A percentile compares a stretch with the other conserved stretches of the same genome.
Evolutionary conservation across 148 eudicot species (phyloP).

Genomic region (Nyssa sinensis): DNA sequence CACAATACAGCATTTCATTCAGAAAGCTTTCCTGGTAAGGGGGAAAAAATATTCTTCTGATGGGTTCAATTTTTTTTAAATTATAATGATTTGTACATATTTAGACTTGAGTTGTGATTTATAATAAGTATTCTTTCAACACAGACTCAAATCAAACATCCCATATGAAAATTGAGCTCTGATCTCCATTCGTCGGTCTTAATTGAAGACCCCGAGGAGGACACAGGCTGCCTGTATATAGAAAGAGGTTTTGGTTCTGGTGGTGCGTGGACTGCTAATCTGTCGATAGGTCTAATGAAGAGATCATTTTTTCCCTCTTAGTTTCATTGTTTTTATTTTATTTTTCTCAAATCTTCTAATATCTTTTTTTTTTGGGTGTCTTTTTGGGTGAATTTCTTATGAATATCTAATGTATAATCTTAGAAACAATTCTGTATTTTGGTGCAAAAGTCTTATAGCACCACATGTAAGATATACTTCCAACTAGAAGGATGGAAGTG

Average conservation of each 20-base stretch:
- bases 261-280: constrained; percentile 20
- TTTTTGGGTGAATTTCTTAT: constrained; percentile 9
- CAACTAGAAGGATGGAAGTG: constrained; percentile 3
- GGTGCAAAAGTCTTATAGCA: constrained; percentile 21
- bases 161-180: constrained; percentile 66
- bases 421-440: neutral
- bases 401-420: constrained; percentile 9
- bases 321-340: neutral
- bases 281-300: constrained; percentile 26
- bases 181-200: constrained; percentile 41
- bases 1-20: constrained; percentile 23
- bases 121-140: neutral
- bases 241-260: constrained; percentile 17
- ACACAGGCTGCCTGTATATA: constrained; percentile 54
- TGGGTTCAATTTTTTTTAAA: neutral
- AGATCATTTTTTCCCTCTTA: constrained; percentile 12
- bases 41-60: neutral
- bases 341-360: neutral
- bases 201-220: constrained; percentile 22
- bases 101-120: neutral
- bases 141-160: constrained; percentile 49
- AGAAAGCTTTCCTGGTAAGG: constrained; percentile 40
- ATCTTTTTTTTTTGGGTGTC: neutral
- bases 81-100: constrained; percentile 1
- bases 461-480: constrained; percentile 12